phyloP scores from a whole-genome alignment of 2,329 filamentous ascomycete genomes.

The Pseudogymnoascus sp. region DNA sequence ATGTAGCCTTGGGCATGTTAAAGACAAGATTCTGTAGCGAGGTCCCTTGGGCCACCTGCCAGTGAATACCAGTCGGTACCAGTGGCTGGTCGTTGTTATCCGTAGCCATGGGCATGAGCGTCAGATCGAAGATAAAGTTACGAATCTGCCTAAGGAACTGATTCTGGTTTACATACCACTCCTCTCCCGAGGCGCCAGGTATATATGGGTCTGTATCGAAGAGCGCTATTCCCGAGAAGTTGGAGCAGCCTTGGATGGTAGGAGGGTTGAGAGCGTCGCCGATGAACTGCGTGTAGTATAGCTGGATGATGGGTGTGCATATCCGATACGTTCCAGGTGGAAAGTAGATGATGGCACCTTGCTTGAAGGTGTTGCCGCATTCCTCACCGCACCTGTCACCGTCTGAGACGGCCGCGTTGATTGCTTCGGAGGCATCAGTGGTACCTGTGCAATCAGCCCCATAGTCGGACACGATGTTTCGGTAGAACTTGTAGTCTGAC shows the following conservation, averaged over 20 bases:
- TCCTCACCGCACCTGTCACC: slow-evolving; percentile 52
- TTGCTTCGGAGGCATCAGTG: no score
- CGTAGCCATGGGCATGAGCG: slow-evolving; percentile 21
- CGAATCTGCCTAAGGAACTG: slow-evolving; percentile 59
- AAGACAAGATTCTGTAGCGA: slow-evolving; percentile 57
- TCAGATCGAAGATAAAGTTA: slow-evolving; percentile 57
- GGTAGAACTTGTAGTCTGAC: background rate
- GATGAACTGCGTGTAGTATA: slow-evolving; percentile 11
- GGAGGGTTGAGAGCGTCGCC: slow-evolving; percentile 40
- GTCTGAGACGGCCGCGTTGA: no score
- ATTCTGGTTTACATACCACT: slow-evolving; percentile 55
- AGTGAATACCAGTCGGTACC: slow-evolving; percentile 37
- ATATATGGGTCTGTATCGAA: slow-evolving; percentile 81
- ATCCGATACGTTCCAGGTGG: slow-evolving; percentile 44
- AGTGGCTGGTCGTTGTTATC: slow-evolving; percentile 16
- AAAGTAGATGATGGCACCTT: slow-evolving; percentile 40
- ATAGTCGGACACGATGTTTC: slow-evolving; percentile 14
- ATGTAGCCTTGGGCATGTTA: slow-evolving; percentile 40
- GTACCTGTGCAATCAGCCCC: slow-evolving; percentile 23
- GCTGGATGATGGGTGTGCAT: slow-evolving; percentile 40
- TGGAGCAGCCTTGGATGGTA: slow-evolving; percentile 61
- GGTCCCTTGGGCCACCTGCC: slow-evolving; percentile 49
- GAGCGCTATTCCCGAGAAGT: slow-evolving; percentile 75
- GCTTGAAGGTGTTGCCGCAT: slow-evolving; percentile 72
- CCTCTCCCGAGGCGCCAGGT: slow-evolving; percentile 40